phyloP scores from a whole-genome alignment of 208 protist genomes.

The Wallacemonas rigidus region DNA sequence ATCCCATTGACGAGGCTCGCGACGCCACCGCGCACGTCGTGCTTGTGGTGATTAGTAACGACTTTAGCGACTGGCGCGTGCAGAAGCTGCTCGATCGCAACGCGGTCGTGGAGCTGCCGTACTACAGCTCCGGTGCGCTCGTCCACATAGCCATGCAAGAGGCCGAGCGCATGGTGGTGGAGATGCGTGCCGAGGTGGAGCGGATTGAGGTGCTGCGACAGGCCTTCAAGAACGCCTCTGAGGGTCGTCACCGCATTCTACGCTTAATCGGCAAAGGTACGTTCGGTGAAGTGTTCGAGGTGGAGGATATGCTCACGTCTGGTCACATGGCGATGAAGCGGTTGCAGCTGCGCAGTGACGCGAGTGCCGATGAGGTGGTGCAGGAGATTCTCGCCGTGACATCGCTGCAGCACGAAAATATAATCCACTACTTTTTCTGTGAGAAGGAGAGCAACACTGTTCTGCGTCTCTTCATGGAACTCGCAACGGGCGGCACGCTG shows the following conservation, averaged over 20 bases:
- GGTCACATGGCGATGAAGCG: slow-evolving; percentile 91
- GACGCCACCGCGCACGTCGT: slow-evolving; percentile 51
- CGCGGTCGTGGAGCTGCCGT: slow-evolving; percentile 81
- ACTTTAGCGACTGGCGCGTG: slow-evolving; percentile 83
- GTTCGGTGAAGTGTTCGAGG: slow-evolving; percentile 91
- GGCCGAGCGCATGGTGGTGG: slow-evolving; percentile 70
- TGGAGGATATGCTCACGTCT: slow-evolving; percentile 80
- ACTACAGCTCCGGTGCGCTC: slow-evolving; percentile 62
- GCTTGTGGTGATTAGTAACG: slow-evolving; percentile 68
- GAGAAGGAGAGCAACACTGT: slow-evolving; percentile 76
- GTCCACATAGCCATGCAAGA: slow-evolving; percentile 89
- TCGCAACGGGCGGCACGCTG: slow-evolving; percentile 87
- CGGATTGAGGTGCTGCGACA: slow-evolving; percentile 74
- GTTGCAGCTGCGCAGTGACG: slow-evolving; percentile 87
- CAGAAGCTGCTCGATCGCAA: slow-evolving; percentile 77
- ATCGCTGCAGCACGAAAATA: slow-evolving; percentile 91
- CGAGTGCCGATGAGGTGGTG: slow-evolving; percentile 68
- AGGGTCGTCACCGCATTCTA: slow-evolving; percentile 64
- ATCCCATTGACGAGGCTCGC: slow-evolving; percentile 66
- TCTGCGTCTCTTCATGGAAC: slow-evolving; percentile 93
- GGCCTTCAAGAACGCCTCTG: slow-evolving; percentile 65
- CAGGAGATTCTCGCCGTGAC: slow-evolving; percentile 92
- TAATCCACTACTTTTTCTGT: slow-evolving; percentile 94
- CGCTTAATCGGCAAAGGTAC: slow-evolving; percentile 74
- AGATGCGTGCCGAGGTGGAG: slow-evolving; percentile 83